These are phyloP conservation scores for Phragmites australis DNA, from an alignment of 176 grass and related monocot species.

Conservation along the genomic window DNA sequence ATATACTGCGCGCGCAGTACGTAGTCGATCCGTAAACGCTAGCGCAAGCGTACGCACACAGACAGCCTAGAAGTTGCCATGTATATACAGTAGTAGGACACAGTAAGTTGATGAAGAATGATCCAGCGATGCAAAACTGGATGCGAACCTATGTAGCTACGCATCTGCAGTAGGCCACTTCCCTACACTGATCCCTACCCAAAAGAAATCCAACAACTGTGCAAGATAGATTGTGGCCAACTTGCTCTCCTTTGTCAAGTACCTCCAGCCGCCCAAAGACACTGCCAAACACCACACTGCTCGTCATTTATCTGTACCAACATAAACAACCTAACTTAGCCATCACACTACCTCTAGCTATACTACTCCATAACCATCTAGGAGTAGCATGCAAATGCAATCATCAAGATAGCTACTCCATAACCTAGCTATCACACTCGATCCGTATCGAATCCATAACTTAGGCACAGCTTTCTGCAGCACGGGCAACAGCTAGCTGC, in stretches of 20 bases:
- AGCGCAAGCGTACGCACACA: too few relatives aligned
- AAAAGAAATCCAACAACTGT: background rate
- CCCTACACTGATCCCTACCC: conserved; percentile 7
- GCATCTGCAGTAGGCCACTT: conserved; percentile 31
- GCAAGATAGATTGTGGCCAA: background rate
- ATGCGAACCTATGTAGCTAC: background rate
- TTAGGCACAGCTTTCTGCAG: background rate
- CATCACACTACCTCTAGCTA: background rate
- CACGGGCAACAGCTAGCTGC: background rate
- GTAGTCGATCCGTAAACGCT: too few relatives aligned
- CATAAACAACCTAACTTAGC: background rate
- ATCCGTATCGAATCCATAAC: background rate
- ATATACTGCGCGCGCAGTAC: too few relatives aligned
- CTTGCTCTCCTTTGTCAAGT: background rate
- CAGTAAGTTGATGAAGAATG: too few relatives aligned
- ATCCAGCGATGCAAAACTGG: too few relatives aligned
- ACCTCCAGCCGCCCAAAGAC: background rate
- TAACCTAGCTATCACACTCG: too few relatives aligned
- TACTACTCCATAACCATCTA: background rate
- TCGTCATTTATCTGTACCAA: background rate
- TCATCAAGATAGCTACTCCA: background rate
- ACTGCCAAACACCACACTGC: background rate
- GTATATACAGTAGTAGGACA: too few relatives aligned
- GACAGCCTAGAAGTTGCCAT: too few relatives aligned
- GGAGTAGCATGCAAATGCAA: conserved; percentile 21